These are phyloP conservation scores for Fusarium subglutinans DNA, from an alignment of 2,329 filamentous ascomycete species.

Conservation along the genomic window DNA sequence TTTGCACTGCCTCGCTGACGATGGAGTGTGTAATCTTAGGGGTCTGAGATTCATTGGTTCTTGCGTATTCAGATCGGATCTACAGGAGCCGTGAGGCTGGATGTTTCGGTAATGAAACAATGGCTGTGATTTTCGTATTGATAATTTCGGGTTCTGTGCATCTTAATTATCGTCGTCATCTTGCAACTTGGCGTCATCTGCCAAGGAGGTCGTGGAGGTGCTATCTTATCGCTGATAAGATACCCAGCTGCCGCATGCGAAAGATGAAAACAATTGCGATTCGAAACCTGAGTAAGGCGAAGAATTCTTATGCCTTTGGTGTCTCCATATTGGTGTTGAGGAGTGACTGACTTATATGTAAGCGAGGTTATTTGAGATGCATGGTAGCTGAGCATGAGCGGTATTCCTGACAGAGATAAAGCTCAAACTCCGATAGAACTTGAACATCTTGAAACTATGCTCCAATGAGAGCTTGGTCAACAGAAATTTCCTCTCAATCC, in stretches of 20 bases:
- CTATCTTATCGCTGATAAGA: neutral
- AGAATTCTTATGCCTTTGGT: neutral
- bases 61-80: neutral
- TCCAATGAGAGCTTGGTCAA: neutral
- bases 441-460: neutral
- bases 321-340: rapidly evolving
- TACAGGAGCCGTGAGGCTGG: neutral
- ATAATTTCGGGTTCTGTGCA: neutral
- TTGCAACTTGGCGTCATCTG: neutral
- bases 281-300: no score
- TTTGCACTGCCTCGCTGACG: neutral
- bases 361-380: rapidly evolving
- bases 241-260: neutral
- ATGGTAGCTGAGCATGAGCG: neutral
- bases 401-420: neutral
- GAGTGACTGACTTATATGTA: rapidly evolving
- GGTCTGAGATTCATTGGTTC: neutral
- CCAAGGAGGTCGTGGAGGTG: neutral
- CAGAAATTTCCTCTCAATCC: neutral
- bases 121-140: neutral
- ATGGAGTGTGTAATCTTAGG: neutral
- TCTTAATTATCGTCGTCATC: neutral
- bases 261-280: no score
- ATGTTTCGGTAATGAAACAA: neutral
- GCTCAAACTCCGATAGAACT: neutral